Conservation (phyloP, 2,329 filamentous ascomycete genomes). For the Chlorencoelia australis region DNA sequence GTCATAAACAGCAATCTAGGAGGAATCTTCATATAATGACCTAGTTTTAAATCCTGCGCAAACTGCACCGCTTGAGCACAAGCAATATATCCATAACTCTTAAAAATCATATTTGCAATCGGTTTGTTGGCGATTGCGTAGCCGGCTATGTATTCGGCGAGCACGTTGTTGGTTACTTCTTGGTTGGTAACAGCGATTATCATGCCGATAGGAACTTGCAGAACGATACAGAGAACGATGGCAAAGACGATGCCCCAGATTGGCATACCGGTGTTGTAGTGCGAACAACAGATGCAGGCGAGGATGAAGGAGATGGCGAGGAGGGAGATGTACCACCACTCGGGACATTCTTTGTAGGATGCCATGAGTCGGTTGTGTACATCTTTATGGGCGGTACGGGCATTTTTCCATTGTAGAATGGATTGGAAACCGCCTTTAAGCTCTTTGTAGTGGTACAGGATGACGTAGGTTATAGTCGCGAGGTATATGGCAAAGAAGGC, state of each 20-base stretch:
- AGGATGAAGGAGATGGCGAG: conserved; percentile 37
- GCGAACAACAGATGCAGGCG: no score
- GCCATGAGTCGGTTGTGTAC: conserved; percentile 41
- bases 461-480: conserved; percentile 55
- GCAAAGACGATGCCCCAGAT: conserved; percentile 30
- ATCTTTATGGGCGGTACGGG: conserved; percentile 28
- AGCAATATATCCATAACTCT: conserved; percentile 35
- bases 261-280: conserved; percentile 37
- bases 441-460: conserved; percentile 56
- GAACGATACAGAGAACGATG: conserved; percentile 24
- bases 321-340: conserved; percentile 44
- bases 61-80: conserved; percentile 38
- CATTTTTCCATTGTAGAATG: conserved; percentile 31
- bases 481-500: conserved; percentile 62
- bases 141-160: conserved; percentile 62
- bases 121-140: conserved; percentile 43
- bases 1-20: conserved; percentile 37
- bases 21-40: conserved; percentile 41
- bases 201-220: conserved; percentile 28
- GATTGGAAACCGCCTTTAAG: conserved; percentile 45
- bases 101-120: conserved; percentile 52
- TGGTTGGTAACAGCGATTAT: conserved; percentile 37
- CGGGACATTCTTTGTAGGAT: conserved; percentile 35
- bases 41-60: conserved; percentile 40
- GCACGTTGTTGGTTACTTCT: conserved; percentile 50